These are phyloP conservation scores for Metschnikowia borealis DNA, from an alignment of 805 yeast genomes.

Conservation along the genomic window DNA sequence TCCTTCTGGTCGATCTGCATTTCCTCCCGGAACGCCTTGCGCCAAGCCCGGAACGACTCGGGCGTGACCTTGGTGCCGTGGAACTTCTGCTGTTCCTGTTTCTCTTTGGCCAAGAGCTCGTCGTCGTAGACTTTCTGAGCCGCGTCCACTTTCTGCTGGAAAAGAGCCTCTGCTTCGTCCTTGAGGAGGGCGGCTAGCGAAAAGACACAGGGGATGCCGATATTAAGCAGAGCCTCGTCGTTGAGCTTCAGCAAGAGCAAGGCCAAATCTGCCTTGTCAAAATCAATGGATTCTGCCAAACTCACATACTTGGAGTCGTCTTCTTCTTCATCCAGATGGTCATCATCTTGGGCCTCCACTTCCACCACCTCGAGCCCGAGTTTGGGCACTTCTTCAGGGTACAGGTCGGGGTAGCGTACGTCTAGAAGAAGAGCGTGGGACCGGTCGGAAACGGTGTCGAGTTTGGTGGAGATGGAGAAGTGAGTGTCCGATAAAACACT, in stretches of 20 bases:
- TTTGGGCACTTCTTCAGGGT: conserved; percentile 78
- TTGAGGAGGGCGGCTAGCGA: conserved; percentile 72
- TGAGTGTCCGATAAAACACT: conserved; percentile 41
- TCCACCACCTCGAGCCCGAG: conserved; percentile 39
- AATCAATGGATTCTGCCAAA: conserved; percentile 54
- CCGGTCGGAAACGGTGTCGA: conserved; percentile 66
- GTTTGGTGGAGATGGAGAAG: conserved; percentile 53
- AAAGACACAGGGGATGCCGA: conserved; percentile 92
- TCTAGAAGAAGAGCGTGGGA: conserved; percentile 52
- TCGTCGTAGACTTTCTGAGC: conserved; percentile 58
- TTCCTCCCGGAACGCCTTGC: conserved; percentile 65
- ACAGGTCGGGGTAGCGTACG: conserved; percentile 71
- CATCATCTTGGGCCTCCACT: conserved; percentile 36
- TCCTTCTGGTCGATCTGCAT: conserved; percentile 63
- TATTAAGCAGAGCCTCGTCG: conserved; percentile 66
- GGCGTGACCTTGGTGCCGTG: conserved; percentile 84
- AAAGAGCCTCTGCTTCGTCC: conserved; percentile 72
- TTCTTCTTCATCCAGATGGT: conserved; percentile 28
- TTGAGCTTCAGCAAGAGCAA: conserved; percentile 37
- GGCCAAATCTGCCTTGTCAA: conserved; percentile 46
- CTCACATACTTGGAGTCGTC: conserved; percentile 41
- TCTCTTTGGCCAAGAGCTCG: conserved; percentile 60
- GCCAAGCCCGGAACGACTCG: conserved; percentile 74
- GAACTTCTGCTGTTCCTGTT: conserved; percentile 84
- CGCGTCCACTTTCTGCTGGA: conserved; percentile 51